These are phyloP conservation scores for Brassica rapa DNA, from an alignment of 345 rosid genomes.

Conservation along the genomic window DNA sequence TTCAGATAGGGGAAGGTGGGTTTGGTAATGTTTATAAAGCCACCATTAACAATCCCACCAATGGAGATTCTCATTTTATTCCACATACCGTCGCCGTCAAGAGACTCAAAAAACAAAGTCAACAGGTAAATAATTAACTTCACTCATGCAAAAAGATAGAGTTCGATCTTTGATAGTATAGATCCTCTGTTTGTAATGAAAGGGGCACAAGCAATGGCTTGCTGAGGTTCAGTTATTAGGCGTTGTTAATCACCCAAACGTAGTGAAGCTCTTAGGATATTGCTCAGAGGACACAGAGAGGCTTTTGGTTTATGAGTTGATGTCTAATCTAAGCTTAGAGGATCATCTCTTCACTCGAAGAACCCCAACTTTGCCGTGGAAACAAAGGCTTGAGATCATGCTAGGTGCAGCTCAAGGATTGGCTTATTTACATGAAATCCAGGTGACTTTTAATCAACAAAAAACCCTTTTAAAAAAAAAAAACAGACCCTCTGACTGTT, in stretches of 20 bases:
- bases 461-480: background rate
- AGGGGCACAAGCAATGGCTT: constrained; percentile 95
- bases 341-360: constrained; percentile 64
- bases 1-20: constrained; percentile 94
- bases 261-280: constrained; percentile 85
- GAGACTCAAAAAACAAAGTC: constrained; percentile 73
- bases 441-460: constrained; percentile 17
- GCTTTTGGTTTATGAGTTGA: constrained; percentile 75
- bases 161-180: constrained; percentile 3
- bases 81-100: constrained; percentile 70
- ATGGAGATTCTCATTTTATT: constrained; percentile 37
- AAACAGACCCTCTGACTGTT: background rate
- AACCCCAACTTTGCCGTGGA: constrained; percentile 60
- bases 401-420: constrained; percentile 89
- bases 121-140: constrained; percentile 57
- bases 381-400: constrained; percentile 71
- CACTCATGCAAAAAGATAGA: background rate
- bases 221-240: constrained; percentile 91
- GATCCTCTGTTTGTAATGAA: constrained; percentile 12
- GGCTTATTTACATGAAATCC: constrained; percentile 65
- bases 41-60: constrained; percentile 44
- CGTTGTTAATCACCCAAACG: constrained; percentile 78
- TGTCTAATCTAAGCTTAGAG: constrained; percentile 85
- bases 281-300: constrained; percentile 64
- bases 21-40: constrained; percentile 96